Conservation (phyloP, 768 basidiomycete genomes). For the Chalciporus piperatus region DNA sequence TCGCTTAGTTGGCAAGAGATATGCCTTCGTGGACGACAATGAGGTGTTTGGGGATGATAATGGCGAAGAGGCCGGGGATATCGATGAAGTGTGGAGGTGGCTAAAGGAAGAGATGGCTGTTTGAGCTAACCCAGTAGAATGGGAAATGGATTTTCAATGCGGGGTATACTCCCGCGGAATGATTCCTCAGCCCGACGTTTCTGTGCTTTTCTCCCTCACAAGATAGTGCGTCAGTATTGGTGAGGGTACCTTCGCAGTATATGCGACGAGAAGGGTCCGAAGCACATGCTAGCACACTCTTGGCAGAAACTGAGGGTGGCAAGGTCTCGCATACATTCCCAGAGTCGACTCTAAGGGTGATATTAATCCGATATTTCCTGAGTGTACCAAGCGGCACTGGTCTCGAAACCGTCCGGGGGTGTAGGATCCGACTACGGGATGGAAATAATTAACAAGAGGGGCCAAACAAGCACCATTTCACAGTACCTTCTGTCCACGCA, state of each 20-base stretch:
- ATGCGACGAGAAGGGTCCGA: background rate
- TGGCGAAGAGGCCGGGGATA: constrained; percentile 1
- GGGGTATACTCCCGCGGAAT: no score
- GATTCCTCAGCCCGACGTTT: no score
- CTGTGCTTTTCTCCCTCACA: no score
- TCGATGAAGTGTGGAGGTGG: constrained; percentile 27
- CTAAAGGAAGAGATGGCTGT: constrained; percentile 20
- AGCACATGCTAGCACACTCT: background rate
- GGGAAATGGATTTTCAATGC: no score
- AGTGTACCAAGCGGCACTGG: constrained; percentile 73
- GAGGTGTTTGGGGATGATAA: constrained; percentile 3
- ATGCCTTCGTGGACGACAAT: constrained; percentile 36
- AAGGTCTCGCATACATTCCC: no score
- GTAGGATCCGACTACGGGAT: constrained; percentile 55
- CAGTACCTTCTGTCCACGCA: constrained; percentile 82
- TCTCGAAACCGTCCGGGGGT: constrained; percentile 69
- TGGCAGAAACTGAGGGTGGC: no score
- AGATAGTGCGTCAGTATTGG: no score
- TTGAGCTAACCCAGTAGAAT: background rate
- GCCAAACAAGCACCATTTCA: background rate
- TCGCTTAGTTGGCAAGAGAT: constrained; percentile 34
- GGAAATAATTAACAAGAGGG: background rate
- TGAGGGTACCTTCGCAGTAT: no score
- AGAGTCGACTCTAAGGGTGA: constrained; percentile 6
- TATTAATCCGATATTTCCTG: constrained; percentile 40